Evolutionary conservation across 768 basidiomycete species (phyloP).

Genomic region (Piloderma croceum): DNA sequence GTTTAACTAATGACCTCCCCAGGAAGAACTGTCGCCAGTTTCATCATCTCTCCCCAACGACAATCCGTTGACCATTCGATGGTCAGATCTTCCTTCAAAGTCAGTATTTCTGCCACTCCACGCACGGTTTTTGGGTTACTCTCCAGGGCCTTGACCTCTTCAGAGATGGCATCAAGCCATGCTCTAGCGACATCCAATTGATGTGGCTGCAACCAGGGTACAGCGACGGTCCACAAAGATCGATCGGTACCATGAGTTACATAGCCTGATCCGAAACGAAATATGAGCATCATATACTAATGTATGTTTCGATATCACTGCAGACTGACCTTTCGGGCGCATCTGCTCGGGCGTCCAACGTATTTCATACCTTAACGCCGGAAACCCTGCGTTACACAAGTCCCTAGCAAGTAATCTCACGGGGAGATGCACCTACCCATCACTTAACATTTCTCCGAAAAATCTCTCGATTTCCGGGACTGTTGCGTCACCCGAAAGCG

Average conservation of each 20-base stretch:
- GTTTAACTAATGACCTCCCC: too few species aligned
- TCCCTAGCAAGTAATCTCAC: slow-evolving; percentile 59
- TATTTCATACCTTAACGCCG: slow-evolving; percentile 63
- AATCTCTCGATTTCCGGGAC: slow-evolving; percentile 38
- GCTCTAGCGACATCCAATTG: slow-evolving; percentile 44
- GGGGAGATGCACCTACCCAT: slow-evolving; percentile 64
- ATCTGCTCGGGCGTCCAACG: slow-evolving; percentile 62
- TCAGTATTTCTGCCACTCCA: slow-evolving; percentile 39
- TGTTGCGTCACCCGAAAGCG: slow-evolving; percentile 34
- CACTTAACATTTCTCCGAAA: slow-evolving; percentile 57
- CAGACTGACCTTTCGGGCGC: slow-evolving; percentile 44
- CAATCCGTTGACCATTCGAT: slow-evolving; percentile 54
- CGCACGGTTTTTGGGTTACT: slow-evolving; percentile 23
- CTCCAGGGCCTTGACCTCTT: slow-evolving; percentile 39
- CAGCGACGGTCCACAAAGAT: slow-evolving; percentile 53
- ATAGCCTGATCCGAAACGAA: slow-evolving; percentile 38
- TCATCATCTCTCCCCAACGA: slow-evolving; percentile 49
- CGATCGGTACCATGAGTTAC: slow-evolving; percentile 71
- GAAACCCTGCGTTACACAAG: slow-evolving; percentile 49
- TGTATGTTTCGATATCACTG: not conserved
- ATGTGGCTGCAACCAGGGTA: slow-evolving; percentile 39
- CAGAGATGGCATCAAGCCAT: slow-evolving; percentile 51
- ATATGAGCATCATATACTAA: not conserved
- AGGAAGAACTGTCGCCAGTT: too few species aligned
- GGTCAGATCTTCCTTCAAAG: slow-evolving; percentile 42